Evolutionary conservation across 257 asterid genomes (phyloP).

Genomic region (Misopates orontium): DNA sequence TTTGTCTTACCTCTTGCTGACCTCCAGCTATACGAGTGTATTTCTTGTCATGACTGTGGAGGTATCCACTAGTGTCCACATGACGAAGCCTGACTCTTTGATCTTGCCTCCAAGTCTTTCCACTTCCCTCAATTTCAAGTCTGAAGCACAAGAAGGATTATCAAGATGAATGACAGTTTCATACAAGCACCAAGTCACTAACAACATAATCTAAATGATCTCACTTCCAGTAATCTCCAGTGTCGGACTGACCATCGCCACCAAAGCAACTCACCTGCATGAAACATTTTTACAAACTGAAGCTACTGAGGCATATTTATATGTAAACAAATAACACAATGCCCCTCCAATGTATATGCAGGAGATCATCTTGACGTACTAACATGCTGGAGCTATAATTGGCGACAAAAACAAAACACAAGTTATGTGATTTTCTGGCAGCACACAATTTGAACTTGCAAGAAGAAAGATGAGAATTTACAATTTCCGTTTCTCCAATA

Average conservation of each 20-base stretch:
- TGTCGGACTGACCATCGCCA: conserved; percentile 76
- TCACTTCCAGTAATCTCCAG: conserved; percentile 95
- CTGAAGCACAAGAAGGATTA: conserved; percentile 38
- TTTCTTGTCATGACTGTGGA: conserved; percentile 97
- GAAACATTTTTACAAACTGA: conserved; percentile 9
- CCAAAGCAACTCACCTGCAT: conserved; percentile 97
- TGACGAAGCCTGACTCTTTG: conserved; percentile 89
- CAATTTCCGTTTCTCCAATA: too few species aligned
- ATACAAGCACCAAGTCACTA: background rate
- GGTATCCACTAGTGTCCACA: conserved; percentile 85
- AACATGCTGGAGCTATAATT: conserved; percentile 6
- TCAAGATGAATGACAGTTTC: conserved; percentile 6
- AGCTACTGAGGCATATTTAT: conserved; percentile 8
- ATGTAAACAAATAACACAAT: conserved; percentile 6
- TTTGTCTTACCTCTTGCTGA: conserved; percentile 88
- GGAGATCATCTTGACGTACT: background rate
- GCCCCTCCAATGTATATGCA: background rate
- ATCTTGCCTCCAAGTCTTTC: conserved; percentile 98
- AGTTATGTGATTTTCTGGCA: background rate
- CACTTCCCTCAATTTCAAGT: conserved; percentile 91
- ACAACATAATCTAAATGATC: conserved; percentile 1
- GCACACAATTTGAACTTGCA: background rate
- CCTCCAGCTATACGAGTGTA: conserved; percentile 97
- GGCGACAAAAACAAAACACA: background rate
- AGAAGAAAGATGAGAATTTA: too few species aligned